Evolutionary conservation across 2,329 filamentous ascomycete species (phyloP).

Genomic region (Penicillium sp.): DNA sequence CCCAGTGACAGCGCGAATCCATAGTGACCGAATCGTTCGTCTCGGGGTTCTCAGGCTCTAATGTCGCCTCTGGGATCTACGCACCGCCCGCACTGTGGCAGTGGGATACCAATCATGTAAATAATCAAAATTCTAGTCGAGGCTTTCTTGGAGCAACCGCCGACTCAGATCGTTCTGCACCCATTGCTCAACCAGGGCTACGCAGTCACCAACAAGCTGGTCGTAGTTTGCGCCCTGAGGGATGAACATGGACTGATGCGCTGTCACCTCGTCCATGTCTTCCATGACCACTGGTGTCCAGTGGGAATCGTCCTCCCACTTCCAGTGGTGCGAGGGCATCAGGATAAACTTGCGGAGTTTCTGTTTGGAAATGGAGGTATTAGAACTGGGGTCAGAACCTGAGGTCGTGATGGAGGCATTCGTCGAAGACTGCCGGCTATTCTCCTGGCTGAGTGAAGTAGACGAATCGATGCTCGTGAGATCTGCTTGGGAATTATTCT

Average conservation of each 20-base stretch:
- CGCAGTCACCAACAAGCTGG: slow-evolving; percentile 70
- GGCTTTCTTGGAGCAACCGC: slow-evolving; percentile 15
- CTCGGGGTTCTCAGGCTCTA: too few species aligned
- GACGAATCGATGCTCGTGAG: slow-evolving; percentile 1
- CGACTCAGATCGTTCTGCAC: slow-evolving; percentile 41
- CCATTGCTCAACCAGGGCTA: slow-evolving; percentile 65
- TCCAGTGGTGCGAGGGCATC: slow-evolving; percentile 58
- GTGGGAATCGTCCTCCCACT: slow-evolving; percentile 60
- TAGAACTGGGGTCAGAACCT: slow-evolving; percentile 10
- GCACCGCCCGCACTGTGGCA: too few species aligned
- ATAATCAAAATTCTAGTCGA: slow-evolving; percentile 9
- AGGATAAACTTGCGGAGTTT: slow-evolving; percentile 77
- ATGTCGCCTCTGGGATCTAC: too few species aligned
- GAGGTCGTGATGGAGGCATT: slow-evolving; percentile 9
- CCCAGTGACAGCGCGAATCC: too few species aligned
- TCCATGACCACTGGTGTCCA: slow-evolving; percentile 82
- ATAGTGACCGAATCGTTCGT: too few species aligned
- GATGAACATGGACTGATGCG: slow-evolving; percentile 80
- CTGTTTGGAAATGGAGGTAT: slow-evolving; percentile 25
- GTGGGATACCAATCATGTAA: too few species aligned
- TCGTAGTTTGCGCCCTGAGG: slow-evolving; percentile 68
- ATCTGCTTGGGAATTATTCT: slow-evolving; percentile 1
- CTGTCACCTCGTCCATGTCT: slow-evolving; percentile 77
- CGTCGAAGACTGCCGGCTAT: slow-evolving; percentile 7
- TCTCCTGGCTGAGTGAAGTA: slow-evolving; percentile 2